Percentiles rank a stretch among this genome's conserved stretches.
phyloP scores from a whole-genome alignment of 768 basidiomycete species.

The Leccinum uliginosum region DNA sequence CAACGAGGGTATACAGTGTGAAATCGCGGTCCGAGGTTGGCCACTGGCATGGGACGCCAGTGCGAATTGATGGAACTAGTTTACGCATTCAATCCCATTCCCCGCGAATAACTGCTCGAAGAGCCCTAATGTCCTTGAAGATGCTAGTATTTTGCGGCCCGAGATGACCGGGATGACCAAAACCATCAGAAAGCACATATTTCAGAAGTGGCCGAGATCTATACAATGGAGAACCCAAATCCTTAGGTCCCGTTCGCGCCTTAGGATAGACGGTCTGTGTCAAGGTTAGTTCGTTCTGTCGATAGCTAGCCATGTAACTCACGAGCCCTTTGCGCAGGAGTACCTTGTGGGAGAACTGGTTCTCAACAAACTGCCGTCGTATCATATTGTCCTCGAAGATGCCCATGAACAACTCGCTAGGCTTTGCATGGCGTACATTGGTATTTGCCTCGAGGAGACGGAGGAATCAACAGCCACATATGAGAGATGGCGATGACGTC shows the following conservation, averaged over 20 bases:
- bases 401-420: conserved; percentile 5
- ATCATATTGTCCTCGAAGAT: conserved; percentile 9
- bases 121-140: background rate
- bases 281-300: conserved; percentile 2
- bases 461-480: conserved; percentile 6
- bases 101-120: background rate
- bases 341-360: conserved; percentile 12
- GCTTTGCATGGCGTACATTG: conserved; percentile 10
- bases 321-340: background rate
- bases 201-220: background rate
- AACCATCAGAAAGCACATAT: conserved; percentile 11
- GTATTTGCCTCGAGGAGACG: conserved; percentile 3
- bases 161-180: conserved; percentile 6
- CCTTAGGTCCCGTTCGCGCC: background rate
- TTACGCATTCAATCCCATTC: conserved; percentile 3
- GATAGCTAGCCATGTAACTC: background rate
- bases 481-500: conserved; percentile 11
- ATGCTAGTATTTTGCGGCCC: background rate
- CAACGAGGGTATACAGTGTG: conserved; percentile 3
- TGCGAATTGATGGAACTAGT: background rate
- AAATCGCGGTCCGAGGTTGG: conserved; percentile 1
- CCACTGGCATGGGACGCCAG: conserved; percentile 3
- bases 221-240: background rate
- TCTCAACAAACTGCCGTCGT: background rate
- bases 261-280: background rate